These are phyloP conservation scores for Pichia sp. DNA, from an alignment of 1,139 yeast genomes.

Conservation along the genomic window DNA sequence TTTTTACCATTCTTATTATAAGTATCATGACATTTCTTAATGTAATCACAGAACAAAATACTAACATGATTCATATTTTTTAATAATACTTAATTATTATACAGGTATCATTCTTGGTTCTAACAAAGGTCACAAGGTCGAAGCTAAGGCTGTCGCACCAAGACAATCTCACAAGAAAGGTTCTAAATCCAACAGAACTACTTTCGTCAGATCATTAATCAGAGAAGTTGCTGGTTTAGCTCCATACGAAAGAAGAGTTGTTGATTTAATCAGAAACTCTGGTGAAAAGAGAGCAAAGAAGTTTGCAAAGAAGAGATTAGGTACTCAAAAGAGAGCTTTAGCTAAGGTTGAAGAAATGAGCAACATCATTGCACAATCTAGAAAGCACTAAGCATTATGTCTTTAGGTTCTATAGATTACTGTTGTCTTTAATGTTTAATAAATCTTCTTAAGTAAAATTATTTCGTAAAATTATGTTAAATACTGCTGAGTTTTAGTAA, in stretches of 20 bases:
- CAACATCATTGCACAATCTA: conserved; percentile 94
- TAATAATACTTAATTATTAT: not conserved
- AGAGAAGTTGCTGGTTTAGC: conserved; percentile 98
- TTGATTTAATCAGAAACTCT: conserved; percentile 99
- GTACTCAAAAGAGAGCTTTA: conserved; percentile 99
- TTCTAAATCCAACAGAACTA: conserved; percentile 91
- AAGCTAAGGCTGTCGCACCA: conserved; percentile 88
- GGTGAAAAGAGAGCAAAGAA: conserved; percentile 99
- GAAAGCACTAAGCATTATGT: conserved; percentile 53
- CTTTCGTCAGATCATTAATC: conserved; percentile 91
- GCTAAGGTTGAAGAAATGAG: conserved; percentile 99
- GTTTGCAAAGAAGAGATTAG: conserved; percentile 99
- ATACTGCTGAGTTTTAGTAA: too few relatives aligned
- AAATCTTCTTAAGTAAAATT: not conserved
- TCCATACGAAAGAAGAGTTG: conserved; percentile 99
- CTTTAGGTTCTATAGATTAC: conserved; percentile 1
- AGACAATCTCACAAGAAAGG: conserved; percentile 97
- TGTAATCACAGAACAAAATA: not conserved
- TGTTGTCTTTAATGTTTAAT: conserved; percentile 1
- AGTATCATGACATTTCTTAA: too few relatives aligned
- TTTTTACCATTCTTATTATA: too few relatives aligned
- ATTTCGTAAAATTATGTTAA: not conserved
- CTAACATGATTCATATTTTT: conserved; percentile 2
- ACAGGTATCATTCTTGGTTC: conserved; percentile 96
- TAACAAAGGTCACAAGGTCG: conserved; percentile 99